These are phyloP conservation scores for Striga hermonthica DNA, from an alignment of 305 asterid genomes.

Conservation along the genomic window DNA sequence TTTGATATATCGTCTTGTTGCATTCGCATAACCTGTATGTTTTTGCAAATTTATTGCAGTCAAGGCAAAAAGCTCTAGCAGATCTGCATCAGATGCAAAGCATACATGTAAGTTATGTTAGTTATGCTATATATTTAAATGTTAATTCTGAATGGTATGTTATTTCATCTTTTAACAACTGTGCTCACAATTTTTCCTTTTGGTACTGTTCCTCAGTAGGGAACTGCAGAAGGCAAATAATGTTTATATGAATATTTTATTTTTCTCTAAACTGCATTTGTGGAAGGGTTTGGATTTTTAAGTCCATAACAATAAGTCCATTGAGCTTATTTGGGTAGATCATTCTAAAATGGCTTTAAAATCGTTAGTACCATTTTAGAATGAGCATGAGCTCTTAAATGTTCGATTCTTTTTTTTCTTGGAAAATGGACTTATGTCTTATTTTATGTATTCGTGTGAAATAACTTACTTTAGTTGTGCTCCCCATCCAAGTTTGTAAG, in stretches of 20 bases:
- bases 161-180: neutral
- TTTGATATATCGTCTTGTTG: neutral
- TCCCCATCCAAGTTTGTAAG: neutral
- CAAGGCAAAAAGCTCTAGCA: slow-evolving; percentile 80
- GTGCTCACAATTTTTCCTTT: slow-evolving; percentile 17
- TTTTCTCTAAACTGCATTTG: neutral
- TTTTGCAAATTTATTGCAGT: slow-evolving; percentile 53
- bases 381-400: too few species aligned
- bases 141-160: slow-evolving; percentile 23
- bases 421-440: too few species aligned
- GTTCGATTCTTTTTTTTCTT: too few species aligned
- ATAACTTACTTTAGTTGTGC: neutral
- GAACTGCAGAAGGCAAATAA: slow-evolving; percentile 22
- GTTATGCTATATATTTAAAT: slow-evolving; percentile 20
- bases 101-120: slow-evolving; percentile 59
- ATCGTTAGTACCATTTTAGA: too few species aligned
- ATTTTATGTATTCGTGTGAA: neutral
- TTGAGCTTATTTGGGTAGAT: neutral
- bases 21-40: slow-evolving; percentile 27
- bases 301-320: neutral
- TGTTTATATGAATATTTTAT: neutral
- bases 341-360: neutral
- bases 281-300: neutral
- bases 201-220: slow-evolving; percentile 7
- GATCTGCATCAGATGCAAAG: slow-evolving; percentile 85